A percentile compares a stretch with the other conserved stretches of the same genome.
Conservation (phyloP, 2,329 filamentous ascomycete species). For the Neofusicoccum sp. region DNA sequence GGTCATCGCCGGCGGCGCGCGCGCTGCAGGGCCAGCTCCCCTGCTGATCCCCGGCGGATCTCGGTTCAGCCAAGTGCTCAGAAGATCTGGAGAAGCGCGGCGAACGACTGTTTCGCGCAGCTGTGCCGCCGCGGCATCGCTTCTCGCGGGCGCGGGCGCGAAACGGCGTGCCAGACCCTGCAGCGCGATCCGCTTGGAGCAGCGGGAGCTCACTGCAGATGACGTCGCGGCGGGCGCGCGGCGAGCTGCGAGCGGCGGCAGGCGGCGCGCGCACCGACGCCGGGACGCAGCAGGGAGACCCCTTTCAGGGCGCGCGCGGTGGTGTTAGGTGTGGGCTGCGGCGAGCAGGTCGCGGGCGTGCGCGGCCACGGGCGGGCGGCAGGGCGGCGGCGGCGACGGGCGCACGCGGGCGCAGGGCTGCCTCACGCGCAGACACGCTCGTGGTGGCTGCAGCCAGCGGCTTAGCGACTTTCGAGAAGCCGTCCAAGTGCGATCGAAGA, state of each 20-base stretch:
- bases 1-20: neutral
- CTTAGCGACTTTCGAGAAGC: slow-evolving; percentile 2
- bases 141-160: neutral
- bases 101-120: neutral
- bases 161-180: slow-evolving; percentile 8
- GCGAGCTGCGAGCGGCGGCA: neutral
- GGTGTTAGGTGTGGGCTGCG: neutral
- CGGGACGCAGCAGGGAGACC: slow-evolving; percentile 1
- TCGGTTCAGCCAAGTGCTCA: neutral
- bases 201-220: neutral
- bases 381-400: neutral
- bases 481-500: slow-evolving; percentile 5
- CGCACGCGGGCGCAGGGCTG: neutral
- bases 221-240: neutral
- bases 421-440: slow-evolving; percentile 1
- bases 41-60: slow-evolving; percentile 17
- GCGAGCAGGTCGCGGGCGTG: neutral
- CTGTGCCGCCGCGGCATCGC: too few relatives aligned
- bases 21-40: slow-evolving; percentile 5
- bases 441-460: slow-evolving; percentile 6
- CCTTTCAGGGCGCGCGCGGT: neutral
- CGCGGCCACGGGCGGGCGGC: neutral
- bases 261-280: neutral
- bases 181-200: neutral
- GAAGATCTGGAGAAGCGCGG: slow-evolving; percentile 10